These are phyloP conservation scores for Tolypocladium sp. DNA, from an alignment of 2,329 filamentous ascomycete species.

Conservation along the genomic window DNA sequence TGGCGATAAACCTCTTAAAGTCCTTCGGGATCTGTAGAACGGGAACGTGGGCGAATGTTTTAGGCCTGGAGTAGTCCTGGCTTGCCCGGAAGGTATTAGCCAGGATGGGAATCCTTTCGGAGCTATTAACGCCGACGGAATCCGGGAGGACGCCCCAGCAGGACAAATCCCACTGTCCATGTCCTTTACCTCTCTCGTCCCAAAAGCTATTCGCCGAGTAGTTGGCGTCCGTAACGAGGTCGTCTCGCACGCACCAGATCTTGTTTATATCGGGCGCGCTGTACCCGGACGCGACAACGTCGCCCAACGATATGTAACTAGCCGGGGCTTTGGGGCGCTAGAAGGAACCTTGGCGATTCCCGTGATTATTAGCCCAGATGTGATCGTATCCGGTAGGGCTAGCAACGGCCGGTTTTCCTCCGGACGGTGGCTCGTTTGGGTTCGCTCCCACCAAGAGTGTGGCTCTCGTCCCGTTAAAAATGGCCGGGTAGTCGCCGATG, in stretches of 20 bases:
- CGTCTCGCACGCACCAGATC: not conserved
- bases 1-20: not conserved
- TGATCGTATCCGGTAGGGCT: not conserved
- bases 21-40: not conserved
- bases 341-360: not conserved
- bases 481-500: not conserved
- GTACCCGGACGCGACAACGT: not conserved
- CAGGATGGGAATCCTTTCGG: not conserved
- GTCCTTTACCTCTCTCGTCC: not conserved
- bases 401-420: not conserved
- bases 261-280: not conserved
- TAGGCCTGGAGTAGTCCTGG: not conserved
- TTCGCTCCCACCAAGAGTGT: not conserved
- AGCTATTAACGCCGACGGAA: not conserved
- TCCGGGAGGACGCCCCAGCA: not conserved
- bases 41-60: not conserved
- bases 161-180: not conserved
- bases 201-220: not conserved
- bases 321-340: not conserved
- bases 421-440: no score
- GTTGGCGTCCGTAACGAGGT: not conserved
- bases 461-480: not conserved
- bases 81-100: not conserved
- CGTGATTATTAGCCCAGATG: not conserved
- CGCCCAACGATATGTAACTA: not conserved